A percentile compares a stretch with the other conserved stretches of the same genome.
phyloP scores from a whole-genome alignment of 176 grass and related monocot species.

The Tillandsia leiboldiana region DNA sequence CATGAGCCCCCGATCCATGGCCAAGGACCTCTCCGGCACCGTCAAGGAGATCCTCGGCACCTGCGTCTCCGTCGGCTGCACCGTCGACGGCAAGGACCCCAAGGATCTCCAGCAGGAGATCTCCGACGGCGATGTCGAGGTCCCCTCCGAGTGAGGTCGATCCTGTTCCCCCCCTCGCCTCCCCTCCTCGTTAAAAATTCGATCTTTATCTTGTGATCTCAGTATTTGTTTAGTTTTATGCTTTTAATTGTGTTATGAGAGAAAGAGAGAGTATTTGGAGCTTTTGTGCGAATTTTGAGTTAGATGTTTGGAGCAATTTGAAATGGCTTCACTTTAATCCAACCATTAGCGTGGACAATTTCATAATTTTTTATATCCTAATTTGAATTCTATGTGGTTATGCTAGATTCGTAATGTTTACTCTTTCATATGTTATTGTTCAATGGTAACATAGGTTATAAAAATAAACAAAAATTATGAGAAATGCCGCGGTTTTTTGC shows the following conservation, averaged over 20 bases:
- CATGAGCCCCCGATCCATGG: not conserved
- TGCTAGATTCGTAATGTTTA: too few relatives aligned
- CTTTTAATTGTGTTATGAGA: not conserved
- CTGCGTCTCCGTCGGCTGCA: slow-evolving; percentile 2
- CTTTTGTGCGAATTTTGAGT: not conserved
- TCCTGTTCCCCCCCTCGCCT: not conserved
- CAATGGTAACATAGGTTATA: too few relatives aligned
- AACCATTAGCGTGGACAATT: too few relatives aligned
- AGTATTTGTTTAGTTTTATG: not conserved
- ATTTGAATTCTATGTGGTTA: too few relatives aligned
- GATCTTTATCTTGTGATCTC: not conserved
- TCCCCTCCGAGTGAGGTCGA: not conserved
- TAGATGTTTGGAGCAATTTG: too few relatives aligned
- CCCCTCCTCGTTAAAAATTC: not conserved
- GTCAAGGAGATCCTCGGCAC: slow-evolving; percentile 4
- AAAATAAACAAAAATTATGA: too few relatives aligned
- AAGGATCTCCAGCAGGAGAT: not conserved
- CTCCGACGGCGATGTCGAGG: not conserved
- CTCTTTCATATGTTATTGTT: too few relatives aligned
- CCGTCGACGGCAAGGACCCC: slow-evolving; percentile 1
- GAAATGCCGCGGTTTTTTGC: too few relatives aligned
- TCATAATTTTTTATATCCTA: too few relatives aligned
- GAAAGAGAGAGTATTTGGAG: not conserved
- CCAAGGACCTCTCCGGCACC: not conserved
- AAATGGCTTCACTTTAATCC: too few relatives aligned